Evolutionary conservation across 345 rosid genomes (phyloP).

Genomic region (Euphorbia peplus): DNA sequence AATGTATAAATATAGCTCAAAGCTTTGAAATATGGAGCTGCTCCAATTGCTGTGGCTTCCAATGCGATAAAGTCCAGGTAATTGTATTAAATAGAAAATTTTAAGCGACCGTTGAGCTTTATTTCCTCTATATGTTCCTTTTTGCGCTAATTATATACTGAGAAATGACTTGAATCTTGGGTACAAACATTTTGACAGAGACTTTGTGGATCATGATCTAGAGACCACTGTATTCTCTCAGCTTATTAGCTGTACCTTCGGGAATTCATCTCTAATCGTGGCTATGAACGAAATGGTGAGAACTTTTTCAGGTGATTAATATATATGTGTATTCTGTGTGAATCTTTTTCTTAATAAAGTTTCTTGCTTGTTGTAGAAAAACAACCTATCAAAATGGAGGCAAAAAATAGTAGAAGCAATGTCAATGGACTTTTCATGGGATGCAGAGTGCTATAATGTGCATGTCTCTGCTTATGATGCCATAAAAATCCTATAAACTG

Average conservation of each 20-base stretch:
- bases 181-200: constrained; percentile 23
- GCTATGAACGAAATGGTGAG: constrained; percentile 68
- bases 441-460: constrained; percentile 50
- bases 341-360: background rate
- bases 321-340: background rate
- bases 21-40: constrained; percentile 70
- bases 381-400: constrained; percentile 46
- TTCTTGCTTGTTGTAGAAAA: constrained; percentile 33
- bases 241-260: constrained; percentile 45
- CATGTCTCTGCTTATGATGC: constrained; percentile 61
- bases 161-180: constrained; percentile 5
- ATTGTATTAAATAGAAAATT: no score
- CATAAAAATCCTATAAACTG: constrained; percentile 42
- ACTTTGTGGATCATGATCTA: constrained; percentile 29
- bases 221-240: constrained; percentile 33
- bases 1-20: constrained; percentile 49
- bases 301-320: constrained; percentile 4
- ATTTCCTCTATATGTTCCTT: background rate
- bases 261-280: constrained; percentile 44
- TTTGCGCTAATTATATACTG: background rate
- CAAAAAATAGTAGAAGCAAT: constrained; percentile 46
- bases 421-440: constrained; percentile 67
- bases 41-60: constrained; percentile 41
- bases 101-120: background rate
- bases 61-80: constrained; percentile 40